Conservation (phyloP, 2,329 filamentous ascomycete genomes). For the Venturia carpophila region DNA sequence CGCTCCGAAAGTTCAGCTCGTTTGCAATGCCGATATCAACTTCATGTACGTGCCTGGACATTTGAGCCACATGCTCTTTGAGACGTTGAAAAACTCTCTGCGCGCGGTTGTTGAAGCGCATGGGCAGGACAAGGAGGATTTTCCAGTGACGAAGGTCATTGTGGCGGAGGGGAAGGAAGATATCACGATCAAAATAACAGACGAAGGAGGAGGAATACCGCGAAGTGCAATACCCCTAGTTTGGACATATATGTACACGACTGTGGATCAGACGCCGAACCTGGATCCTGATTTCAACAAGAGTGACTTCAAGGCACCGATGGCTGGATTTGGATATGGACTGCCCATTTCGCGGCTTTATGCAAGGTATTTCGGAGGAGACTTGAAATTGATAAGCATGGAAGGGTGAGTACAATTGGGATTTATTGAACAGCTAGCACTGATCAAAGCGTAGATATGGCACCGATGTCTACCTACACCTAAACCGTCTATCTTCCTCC, state of each 20-base stretch:
- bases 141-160: conserved; percentile 94
- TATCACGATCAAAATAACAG: conserved; percentile 96
- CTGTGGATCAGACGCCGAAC: conserved; percentile 89
- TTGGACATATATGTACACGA: conserved; percentile 99
- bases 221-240: conserved; percentile 88
- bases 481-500: conserved; percentile 90
- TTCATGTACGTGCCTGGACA: conserved; percentile 99
- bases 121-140: conserved; percentile 90
- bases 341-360: conserved; percentile 90
- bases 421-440: conserved; percentile 5
- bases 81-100: conserved; percentile 96
- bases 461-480: conserved; percentile 95
- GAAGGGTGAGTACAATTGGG: conserved; percentile 63
- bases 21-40: conserved; percentile 87
- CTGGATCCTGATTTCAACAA: conserved; percentile 97
- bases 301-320: conserved; percentile 97
- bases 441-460: conserved; percentile 61
- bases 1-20: conserved; percentile 89
- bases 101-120: conserved; percentile 94
- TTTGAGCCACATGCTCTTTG: conserved; percentile 97
- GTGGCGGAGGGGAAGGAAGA: conserved; percentile 97
- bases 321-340: conserved; percentile 98
- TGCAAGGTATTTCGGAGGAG: conserved; percentile 93
- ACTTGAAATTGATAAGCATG: conserved; percentile 97
- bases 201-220: conserved; percentile 94